Percentiles rank a stretch among this genome's conserved stretches.
Evolutionary conservation across 1,139 yeast genomes (phyloP).

Genomic region (Yamadazyma trypodendri): DNA sequence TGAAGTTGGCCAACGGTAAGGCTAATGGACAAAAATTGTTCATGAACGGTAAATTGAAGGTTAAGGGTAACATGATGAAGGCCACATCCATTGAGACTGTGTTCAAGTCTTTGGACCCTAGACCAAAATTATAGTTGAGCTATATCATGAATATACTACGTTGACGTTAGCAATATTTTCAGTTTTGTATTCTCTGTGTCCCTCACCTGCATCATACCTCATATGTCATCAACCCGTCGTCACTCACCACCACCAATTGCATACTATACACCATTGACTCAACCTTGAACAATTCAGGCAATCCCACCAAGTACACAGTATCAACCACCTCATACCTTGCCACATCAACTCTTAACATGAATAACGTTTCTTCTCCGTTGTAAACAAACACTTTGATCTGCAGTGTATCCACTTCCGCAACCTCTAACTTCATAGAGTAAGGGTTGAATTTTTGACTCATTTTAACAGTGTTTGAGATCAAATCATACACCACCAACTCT

Average conservation of each 20-base stretch:
- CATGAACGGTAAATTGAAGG: slow-evolving; percentile 81
- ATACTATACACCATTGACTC: slow-evolving; percentile 12
- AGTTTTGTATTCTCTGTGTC: no score
- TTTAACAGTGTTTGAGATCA: slow-evolving; percentile 4
- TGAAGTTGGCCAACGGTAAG: slow-evolving; percentile 70
- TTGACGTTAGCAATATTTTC: neutral
- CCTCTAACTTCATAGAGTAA: slow-evolving; percentile 8
- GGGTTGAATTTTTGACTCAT: slow-evolving; percentile 13
- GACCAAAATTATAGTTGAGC: slow-evolving; percentile 43
- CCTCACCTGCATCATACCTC: neutral
- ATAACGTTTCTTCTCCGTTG: slow-evolving; percentile 25
- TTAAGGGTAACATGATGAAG: slow-evolving; percentile 88
- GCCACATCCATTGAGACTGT: slow-evolving; percentile 77
- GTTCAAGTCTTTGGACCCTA: slow-evolving; percentile 64
- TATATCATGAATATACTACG: slow-evolving; percentile 1
- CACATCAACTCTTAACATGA: slow-evolving; percentile 14
- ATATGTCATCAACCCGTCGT: slow-evolving; percentile 12
- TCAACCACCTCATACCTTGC: slow-evolving; percentile 4
- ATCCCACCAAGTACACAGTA: slow-evolving; percentile 21
- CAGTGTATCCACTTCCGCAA: neutral
- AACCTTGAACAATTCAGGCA: slow-evolving; percentile 22
- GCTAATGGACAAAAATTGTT: slow-evolving; percentile 83
- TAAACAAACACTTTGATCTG: slow-evolving; percentile 10
- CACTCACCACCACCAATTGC: slow-evolving; percentile 14
- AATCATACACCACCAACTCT: slow-evolving; percentile 17